Conservation (phyloP, 352 stramenopile species). For the Phytophthora europaea region DNA sequence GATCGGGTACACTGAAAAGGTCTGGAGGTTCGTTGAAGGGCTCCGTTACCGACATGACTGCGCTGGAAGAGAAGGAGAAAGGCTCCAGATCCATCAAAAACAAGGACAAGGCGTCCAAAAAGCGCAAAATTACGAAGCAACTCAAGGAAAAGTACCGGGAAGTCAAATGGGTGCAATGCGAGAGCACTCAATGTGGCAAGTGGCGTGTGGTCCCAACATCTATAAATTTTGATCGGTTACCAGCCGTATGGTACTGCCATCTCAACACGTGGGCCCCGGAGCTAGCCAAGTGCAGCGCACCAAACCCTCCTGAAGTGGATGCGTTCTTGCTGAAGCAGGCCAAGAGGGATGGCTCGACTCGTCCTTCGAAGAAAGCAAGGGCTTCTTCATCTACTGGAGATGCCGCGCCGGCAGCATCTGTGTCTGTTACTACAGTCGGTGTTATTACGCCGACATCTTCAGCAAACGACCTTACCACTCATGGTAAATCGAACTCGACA, state of each 20-base stretch:
- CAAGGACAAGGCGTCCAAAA: conserved; percentile 76
- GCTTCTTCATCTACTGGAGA: conserved; percentile 25
- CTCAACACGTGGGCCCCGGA: conserved; percentile 85
- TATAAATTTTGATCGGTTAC: conserved; percentile 92
- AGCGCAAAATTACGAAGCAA: conserved; percentile 82
- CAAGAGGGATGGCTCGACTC: conserved; percentile 53
- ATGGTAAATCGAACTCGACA: conserved; percentile 21
- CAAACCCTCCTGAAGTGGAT: conserved; percentile 82
- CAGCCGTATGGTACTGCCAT: conserved; percentile 90
- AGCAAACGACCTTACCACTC: conserved; percentile 18
- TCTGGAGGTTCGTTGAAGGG: conserved; percentile 30
- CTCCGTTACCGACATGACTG: conserved; percentile 27
- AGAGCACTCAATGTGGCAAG: conserved; percentile 93
- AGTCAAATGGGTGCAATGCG: conserved; percentile 96
- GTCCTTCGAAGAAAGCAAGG: conserved; percentile 68
- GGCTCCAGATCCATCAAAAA: conserved; percentile 42
- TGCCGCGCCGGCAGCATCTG: conserved; percentile 19
- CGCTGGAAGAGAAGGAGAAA: conserved; percentile 43
- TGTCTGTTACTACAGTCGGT: conserved; percentile 4
- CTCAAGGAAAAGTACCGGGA: conserved; percentile 88
- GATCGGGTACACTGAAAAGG: conserved; percentile 36
- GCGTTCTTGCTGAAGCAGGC: conserved; percentile 72
- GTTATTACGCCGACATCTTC: conserved; percentile 31
- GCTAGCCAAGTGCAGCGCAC: conserved; percentile 71
- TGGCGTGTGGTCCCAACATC: conserved; percentile 95